A percentile compares a stretch with the other conserved stretches of the same genome.
phyloP scores from a whole-genome alignment of 2,329 filamentous ascomycete species.

The Colletotrichum chrysophilum region DNA sequence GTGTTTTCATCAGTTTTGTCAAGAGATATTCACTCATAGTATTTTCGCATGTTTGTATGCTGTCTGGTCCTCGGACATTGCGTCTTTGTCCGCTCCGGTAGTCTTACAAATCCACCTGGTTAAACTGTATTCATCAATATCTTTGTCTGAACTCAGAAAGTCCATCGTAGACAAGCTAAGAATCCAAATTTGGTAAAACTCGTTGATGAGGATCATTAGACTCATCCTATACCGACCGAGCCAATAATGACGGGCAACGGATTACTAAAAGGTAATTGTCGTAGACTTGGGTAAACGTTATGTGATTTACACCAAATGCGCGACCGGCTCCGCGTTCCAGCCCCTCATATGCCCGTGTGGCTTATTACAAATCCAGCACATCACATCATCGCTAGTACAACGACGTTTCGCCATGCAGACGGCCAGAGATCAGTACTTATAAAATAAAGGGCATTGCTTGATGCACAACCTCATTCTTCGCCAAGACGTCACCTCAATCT shows the following conservation, averaged over 20 bases:
- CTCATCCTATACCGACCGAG: neutral
- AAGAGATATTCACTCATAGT: neutral
- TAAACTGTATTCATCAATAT: accelerated
- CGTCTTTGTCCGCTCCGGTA: neutral
- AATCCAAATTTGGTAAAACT: neutral
- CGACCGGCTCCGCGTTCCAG: neutral
- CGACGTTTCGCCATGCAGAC: neutral
- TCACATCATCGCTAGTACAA: neutral
- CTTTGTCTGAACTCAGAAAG: neutral
- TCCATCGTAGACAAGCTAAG: neutral
- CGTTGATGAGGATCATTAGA: neutral
- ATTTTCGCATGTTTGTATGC: neutral
- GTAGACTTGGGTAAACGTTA: neutral
- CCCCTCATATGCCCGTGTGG: neutral
- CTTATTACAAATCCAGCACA: neutral
- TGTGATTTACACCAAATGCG: neutral
- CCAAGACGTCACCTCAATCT: no score
- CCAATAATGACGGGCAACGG: neutral
- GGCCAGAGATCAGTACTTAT: accelerated
- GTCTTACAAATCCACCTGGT: neutral
- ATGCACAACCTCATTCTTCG: neutral
- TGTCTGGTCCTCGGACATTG: neutral
- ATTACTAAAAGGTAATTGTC: neutral
- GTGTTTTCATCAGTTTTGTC: neutral
- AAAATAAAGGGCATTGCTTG: neutral